These are phyloP conservation scores for Filosporella fistucella DNA, from an alignment of 495 filamentous ascomycete species.

Conservation along the genomic window DNA sequence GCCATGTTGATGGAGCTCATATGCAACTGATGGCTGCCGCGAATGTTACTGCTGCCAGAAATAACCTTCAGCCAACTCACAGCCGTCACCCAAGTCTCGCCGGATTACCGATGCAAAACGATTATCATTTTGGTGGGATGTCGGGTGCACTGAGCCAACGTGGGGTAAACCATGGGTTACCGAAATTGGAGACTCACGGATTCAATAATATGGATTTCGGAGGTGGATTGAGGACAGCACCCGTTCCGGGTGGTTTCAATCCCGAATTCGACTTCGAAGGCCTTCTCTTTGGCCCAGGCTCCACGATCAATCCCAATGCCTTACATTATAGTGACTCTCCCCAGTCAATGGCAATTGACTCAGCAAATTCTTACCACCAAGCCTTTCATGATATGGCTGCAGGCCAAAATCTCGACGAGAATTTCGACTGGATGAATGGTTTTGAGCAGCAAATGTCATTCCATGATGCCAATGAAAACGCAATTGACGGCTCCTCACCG, in stretches of 20 bases:
- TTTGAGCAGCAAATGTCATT: slow-evolving; percentile 76
- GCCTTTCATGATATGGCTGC: slow-evolving; percentile 54
- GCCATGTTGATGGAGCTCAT: slow-evolving; percentile 79
- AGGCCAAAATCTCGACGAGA: slow-evolving; percentile 65
- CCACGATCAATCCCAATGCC: slow-evolving; percentile 86
- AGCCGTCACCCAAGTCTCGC: slow-evolving; percentile 63
- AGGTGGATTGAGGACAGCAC: slow-evolving; percentile 73
- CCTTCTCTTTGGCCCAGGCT: slow-evolving; percentile 59
- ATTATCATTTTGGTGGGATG: slow-evolving; percentile 67
- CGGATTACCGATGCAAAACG: slow-evolving; percentile 59
- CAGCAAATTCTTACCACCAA: slow-evolving; percentile 68
- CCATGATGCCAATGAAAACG: slow-evolving; percentile 63
- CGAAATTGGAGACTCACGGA: slow-evolving; percentile 79
- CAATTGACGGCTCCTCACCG: slow-evolving; percentile 88
- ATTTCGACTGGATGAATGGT: slow-evolving; percentile 82
- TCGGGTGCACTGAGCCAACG: slow-evolving; percentile 60
- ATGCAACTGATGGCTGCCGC: slow-evolving; percentile 64
- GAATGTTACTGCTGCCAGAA: slow-evolving; percentile 40
- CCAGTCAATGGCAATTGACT: slow-evolving; percentile 64
- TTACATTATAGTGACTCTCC: slow-evolving; percentile 89
- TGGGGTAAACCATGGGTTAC: slow-evolving; percentile 59
- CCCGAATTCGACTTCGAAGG: slow-evolving; percentile 72
- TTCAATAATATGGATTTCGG: slow-evolving; percentile 58
- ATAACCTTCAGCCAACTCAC: slow-evolving; percentile 34
- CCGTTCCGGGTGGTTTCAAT: slow-evolving; percentile 64